Evolutionary conservation across 2,329 filamentous ascomycete genomes (phyloP), one percentile per base, ranked within the genome.

Genomic region (Hymenoscyphus repandus): DNA sequence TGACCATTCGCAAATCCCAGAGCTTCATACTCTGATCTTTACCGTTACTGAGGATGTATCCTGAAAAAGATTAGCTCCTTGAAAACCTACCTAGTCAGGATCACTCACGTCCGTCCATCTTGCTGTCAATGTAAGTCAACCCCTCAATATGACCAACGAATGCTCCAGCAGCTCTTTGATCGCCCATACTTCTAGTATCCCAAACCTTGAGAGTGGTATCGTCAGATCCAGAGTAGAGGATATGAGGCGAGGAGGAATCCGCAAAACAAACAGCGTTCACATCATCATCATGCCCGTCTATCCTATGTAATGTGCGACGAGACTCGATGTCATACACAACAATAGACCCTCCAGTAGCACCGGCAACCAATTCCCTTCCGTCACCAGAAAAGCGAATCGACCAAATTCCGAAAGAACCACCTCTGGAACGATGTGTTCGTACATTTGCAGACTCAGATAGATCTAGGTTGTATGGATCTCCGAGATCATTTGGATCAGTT

Each of bases 21-120:
- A 99, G 77, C 70, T 97, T 97, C 82, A 95, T 95, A 38, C 85
- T 92, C 68, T 97, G 93, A 65, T 99, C 93, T 66, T 97, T 99
- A 55, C 83, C 89, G 62, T 99, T 99, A 58, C 86, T 91, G 22
- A 99, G 79, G 7, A 97, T 86, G 67, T 97, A 97, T 50, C 65
- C 64, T 66, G 39, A 1, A 30, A 6, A 22, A 18, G 31, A 41
- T 59, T 13, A 61, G 49, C 12, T 12, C 15, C 15, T 3, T 45
- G 6, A 3, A 6, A 10, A 36, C 10, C 2, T 3, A 45, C 15
- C 7, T 17, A 9, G 20, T 15, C 5, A 34, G 32, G 33, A 11
- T 6, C 3, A 58, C 64, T 53, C 52, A 65, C 83, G 74, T 3
- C 83, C 83, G 63, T 86, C 83, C 46, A 81, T 81, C 63, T 86